Base-by-base conservation (phyloP, 2,329 filamentous ascomycete genomes). In the Hypomyces rosellus region DNA sequence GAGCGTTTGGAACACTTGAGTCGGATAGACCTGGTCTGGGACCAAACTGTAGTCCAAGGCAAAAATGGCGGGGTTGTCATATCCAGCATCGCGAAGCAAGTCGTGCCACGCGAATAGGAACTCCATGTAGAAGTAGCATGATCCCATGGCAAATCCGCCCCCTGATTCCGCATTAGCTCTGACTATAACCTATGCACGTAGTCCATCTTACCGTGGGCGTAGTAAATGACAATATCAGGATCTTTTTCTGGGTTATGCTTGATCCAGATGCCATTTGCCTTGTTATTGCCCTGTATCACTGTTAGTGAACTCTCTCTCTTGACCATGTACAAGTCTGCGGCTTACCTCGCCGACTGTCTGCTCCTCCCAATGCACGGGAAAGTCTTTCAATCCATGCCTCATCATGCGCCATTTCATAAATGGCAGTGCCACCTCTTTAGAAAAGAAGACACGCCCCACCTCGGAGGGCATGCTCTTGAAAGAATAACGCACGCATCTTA, bases 61-160 rank as follows among this genome's bases (percentile, higher is more conserved):
- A 61, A 93, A 89, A 3, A 93, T 77, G 18, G 86, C 85, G 1
- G 89, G 89, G 61, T 91, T 93, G 9, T 70, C 65, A 64, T 86
- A 92, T 1, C 85, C 86, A 15, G 74, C 71, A 46, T 77, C 69
- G 49, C 80, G 74, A 37, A 95, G 74, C 15, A 89, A 69, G 40
- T 76, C 73, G 12, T 88, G 71, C 84, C 85, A 89, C 8, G 82
- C 79, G 48, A 92, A 71, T 3, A 95, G 74, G 57, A 92, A 93
- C 61, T 95, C 89, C 34, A 91, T 78, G 65, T 95, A 95, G 66
- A 95, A 95, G 69, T 86, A 87, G 15, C 78, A 74, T 12, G 86
- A 89, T 3, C 89, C 89, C 84, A 95, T 88, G 6, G 82, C 81
- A 64, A 95, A 93, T 1, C 89, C 89, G 18, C 89, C 89, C 14